Conservation (phyloP, 139 green algal species). For the Limnomonas spitsbergensis region DNA sequence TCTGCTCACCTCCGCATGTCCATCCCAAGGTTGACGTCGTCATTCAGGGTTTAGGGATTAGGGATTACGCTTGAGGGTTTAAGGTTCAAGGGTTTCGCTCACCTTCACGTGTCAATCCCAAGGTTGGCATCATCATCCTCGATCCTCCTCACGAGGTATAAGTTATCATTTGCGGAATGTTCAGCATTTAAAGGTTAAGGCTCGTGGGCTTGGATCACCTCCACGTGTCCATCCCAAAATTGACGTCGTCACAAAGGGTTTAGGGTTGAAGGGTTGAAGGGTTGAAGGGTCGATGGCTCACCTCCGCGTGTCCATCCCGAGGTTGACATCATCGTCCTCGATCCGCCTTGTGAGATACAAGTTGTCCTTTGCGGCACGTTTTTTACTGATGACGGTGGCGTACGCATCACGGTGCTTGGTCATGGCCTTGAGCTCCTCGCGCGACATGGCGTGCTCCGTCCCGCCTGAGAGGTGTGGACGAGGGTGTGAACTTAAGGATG, state of each 20-base stretch:
- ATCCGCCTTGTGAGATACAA: slow-evolving; percentile 8
- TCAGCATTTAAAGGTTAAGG: too few relatives aligned
- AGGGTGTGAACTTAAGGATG: too few relatives aligned
- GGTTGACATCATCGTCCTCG: slow-evolving; percentile 46
- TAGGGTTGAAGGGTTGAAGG: too few relatives aligned
- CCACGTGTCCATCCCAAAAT: background rate
- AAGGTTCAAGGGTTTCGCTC: too few relatives aligned
- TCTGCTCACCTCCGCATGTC: background rate
- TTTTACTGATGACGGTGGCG: slow-evolving; percentile 19
- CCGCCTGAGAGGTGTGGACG: too few relatives aligned
- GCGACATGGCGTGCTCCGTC: slow-evolving; percentile 22
- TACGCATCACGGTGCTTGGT: slow-evolving; percentile 32
- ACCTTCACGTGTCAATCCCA: slow-evolving; percentile 42
- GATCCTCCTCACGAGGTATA: slow-evolving; percentile 4
- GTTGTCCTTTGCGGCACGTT: slow-evolving; percentile 18
- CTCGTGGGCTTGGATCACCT: background rate
- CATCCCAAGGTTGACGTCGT: background rate
- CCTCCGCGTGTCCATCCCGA: slow-evolving; percentile 45
- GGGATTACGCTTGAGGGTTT: too few relatives aligned
- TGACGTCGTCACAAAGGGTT: background rate
- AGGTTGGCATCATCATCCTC: slow-evolving; percentile 49
- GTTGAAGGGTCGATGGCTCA: too few relatives aligned
- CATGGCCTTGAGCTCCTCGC: slow-evolving; percentile 24
- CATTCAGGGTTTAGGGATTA: too few relatives aligned
- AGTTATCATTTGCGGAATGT: slow-evolving; percentile 14